Conservation (phyloP, 345 rosid genomes). For the Cardamine occulta region DNA sequence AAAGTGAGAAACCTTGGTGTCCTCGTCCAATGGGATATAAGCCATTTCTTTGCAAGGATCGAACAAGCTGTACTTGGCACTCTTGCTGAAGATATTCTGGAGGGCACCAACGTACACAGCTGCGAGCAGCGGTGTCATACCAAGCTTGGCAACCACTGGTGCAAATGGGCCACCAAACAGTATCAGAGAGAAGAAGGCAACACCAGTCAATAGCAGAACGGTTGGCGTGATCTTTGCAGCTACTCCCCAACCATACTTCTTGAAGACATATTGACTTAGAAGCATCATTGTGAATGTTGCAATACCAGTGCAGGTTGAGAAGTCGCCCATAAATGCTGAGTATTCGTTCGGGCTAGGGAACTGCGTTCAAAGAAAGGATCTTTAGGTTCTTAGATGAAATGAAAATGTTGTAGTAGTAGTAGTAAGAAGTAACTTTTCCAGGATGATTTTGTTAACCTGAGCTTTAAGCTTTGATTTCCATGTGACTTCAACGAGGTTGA, state of each 20-base stretch:
- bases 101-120: conserved; percentile 96
- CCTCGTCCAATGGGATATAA: conserved; percentile 93
- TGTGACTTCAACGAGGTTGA: conserved; percentile 96
- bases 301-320: conserved; percentile 91
- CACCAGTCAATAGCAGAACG: conserved; percentile 82
- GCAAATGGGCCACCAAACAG: conserved; percentile 77
- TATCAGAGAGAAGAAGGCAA: conserved; percentile 88
- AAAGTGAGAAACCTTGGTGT: conserved; percentile 72
- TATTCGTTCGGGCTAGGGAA: conserved; percentile 98
- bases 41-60: conserved; percentile 99
- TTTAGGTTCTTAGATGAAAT: conserved; percentile 14
- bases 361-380: conserved; percentile 46
- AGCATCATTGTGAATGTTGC: conserved; percentile 96
- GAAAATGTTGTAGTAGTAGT: neutral
- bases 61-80: conserved; percentile 97
- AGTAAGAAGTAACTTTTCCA: neutral
- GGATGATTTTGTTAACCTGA: conserved; percentile 61
- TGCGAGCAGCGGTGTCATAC: conserved; percentile 96
- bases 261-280: conserved; percentile 79
- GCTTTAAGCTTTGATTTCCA: conserved; percentile 99
- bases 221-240: conserved; percentile 95
- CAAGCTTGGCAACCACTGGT: conserved; percentile 70
- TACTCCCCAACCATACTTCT: conserved; percentile 95
- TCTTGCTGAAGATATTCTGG: conserved; percentile 99
- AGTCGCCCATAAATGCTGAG: conserved; percentile 98